Percentiles rank a stretch among this genome's conserved stretches.
phyloP scores from a whole-genome alignment of 345 rosid species.

The Reutealis trisperma region DNA sequence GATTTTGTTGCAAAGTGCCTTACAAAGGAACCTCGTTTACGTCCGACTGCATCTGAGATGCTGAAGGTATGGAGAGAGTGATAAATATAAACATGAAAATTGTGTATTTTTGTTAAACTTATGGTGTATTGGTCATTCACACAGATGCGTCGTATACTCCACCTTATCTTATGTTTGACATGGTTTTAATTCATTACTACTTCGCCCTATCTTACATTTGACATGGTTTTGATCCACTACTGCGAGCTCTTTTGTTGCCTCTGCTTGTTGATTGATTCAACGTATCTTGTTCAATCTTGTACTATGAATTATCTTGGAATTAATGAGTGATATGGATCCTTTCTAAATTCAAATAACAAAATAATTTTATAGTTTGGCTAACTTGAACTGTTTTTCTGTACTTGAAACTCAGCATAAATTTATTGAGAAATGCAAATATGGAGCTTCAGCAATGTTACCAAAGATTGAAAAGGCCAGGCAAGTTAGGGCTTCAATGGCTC shows the following conservation, averaged over 20 bases:
- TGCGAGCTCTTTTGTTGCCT: not conserved
- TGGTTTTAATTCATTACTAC: not conserved
- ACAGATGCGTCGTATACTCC: not conserved
- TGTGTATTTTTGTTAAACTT: conserved; percentile 5
- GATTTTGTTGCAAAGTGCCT: conserved; percentile 97
- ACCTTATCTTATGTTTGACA: not conserved
- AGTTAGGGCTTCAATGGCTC: conserved; percentile 66
- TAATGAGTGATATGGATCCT: not conserved
- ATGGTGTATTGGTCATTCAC: not conserved
- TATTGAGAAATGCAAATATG: conserved; percentile 82
- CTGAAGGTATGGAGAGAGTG: conserved; percentile 62
- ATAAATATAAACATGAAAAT: not conserved
- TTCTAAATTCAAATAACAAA: not conserved
- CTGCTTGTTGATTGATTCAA: not conserved
- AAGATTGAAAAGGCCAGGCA: conserved; percentile 90
- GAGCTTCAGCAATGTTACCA: conserved; percentile 87
- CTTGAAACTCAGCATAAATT: conserved; percentile 77
- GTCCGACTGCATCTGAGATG: conserved; percentile 97
- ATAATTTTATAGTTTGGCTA: conserved; percentile 13
- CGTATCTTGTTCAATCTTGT: not conserved
- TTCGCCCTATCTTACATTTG: not conserved
- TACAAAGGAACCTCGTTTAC: conserved; percentile 91
- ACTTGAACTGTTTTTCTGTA: conserved; percentile 23
- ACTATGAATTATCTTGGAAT: not conserved
- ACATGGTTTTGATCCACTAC: not conserved